Evolutionary conservation across 2,329 filamentous ascomycete genomes (phyloP).

Genomic region (Aphanoascus verrucosus): DNA sequence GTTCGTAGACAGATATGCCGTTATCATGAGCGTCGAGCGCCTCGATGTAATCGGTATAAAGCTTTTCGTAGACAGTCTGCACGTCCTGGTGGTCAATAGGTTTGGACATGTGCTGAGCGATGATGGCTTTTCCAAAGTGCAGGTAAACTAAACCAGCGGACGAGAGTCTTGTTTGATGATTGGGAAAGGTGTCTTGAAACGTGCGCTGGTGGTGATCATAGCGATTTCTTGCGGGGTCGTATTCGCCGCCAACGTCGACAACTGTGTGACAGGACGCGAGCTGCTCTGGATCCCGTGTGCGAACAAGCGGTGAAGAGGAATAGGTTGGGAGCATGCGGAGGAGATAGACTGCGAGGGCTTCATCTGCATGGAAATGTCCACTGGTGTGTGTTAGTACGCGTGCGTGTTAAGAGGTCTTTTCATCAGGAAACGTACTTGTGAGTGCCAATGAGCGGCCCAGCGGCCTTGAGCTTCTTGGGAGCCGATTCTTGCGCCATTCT

Average conservation of each 20-base stretch:
- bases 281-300: slow-evolving; percentile 71
- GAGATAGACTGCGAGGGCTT: slow-evolving; percentile 93
- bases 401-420: background rate
- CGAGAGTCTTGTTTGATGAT: slow-evolving; percentile 75
- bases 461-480: slow-evolving; percentile 75
- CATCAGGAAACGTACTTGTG: slow-evolving; percentile 51
- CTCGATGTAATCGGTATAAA: slow-evolving; percentile 90
- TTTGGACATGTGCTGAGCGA: slow-evolving; percentile 55
- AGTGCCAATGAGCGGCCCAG: slow-evolving; percentile 66
- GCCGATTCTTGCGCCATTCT: slow-evolving; percentile 57
- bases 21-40: slow-evolving; percentile 97
- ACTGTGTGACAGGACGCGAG: slow-evolving; percentile 84
- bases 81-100: slow-evolving; percentile 56
- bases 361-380: slow-evolving; percentile 97
- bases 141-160: slow-evolving; percentile 90
- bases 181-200: slow-evolving; percentile 77
- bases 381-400: slow-evolving; percentile 25
- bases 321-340: slow-evolving; percentile 82
- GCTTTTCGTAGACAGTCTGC: slow-evolving; percentile 67
- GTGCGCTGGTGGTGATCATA: slow-evolving; percentile 97
- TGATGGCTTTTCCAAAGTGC: slow-evolving; percentile 81
- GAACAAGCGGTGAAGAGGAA: slow-evolving; percentile 59
- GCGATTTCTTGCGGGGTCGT: slow-evolving; percentile 63
- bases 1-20: slow-evolving; percentile 74
- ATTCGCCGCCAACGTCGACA: slow-evolving; percentile 94